Conservation (phyloP, 139 green algal species). For the Protoeuglena noctilucae region DNA sequence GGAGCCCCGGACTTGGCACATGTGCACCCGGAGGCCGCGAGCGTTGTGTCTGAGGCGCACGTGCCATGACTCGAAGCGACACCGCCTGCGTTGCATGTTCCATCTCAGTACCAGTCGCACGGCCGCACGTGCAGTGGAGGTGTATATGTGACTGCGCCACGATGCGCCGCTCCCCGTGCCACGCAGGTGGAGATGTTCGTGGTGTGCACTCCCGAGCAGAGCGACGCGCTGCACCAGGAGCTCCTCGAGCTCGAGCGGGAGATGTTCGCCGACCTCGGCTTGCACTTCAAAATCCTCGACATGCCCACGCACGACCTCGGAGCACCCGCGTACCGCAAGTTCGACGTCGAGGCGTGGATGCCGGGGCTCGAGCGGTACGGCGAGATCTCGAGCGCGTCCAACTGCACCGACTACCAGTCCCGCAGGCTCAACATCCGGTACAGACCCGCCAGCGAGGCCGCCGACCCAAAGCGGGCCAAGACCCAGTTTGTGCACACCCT, state of each 20-base stretch:
- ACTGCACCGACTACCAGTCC: slow-evolving; percentile 99
- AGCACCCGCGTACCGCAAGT: slow-evolving; percentile 90
- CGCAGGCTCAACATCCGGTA: slow-evolving; percentile 80
- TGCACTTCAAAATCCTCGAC: slow-evolving; percentile 95
- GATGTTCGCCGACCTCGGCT: slow-evolving; percentile 77
- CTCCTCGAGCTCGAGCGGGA: slow-evolving; percentile 60
- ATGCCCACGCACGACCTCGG: slow-evolving; percentile 91
- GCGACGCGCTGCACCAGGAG: slow-evolving; percentile 69
- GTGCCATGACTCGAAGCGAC: no score
- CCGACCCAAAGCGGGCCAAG: slow-evolving; percentile 26
- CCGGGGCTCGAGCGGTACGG: slow-evolving; percentile 82
- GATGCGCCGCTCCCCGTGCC: no score
- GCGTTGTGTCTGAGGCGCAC: no score
- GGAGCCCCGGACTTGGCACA: no score
- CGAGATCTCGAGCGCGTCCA: slow-evolving; percentile 86
- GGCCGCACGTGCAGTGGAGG: no score
- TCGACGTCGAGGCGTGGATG: slow-evolving; percentile 98
- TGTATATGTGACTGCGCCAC: no score
- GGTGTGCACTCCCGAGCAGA: slow-evolving; percentile 72
- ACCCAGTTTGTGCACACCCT: slow-evolving; percentile 90
- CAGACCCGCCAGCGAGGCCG: slow-evolving; percentile 9
- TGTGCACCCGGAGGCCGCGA: no score
- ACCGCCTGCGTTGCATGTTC: no score
- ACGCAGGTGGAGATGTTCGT: slow-evolving; percentile 93
- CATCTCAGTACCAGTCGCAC: no score